phyloP scores from a whole-genome alignment of 352 stramenopile genomes.

The Phytopythium litorale region DNA sequence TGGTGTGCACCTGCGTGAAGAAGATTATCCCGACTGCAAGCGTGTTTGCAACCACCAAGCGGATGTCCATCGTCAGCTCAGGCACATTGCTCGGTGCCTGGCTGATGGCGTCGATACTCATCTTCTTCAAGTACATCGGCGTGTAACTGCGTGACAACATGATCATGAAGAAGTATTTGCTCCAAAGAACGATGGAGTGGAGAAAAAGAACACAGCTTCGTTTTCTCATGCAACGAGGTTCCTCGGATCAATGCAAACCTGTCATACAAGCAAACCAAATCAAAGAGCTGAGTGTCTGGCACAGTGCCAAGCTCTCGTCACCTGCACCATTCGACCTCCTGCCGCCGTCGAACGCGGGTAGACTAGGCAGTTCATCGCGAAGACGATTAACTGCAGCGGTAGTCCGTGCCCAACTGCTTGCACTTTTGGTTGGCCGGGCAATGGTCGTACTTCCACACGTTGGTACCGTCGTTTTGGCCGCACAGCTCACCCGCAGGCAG shows the following conservation, averaged over 20 bases:
- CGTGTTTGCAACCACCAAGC: slow-evolving; percentile 79
- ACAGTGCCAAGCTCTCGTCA: not conserved
- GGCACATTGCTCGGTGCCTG: slow-evolving; percentile 80
- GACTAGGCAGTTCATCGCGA: not conserved
- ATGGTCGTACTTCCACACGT: slow-evolving; percentile 30
- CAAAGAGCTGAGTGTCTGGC: not conserved
- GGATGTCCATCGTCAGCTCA: slow-evolving; percentile 64
- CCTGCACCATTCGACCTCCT: not conserved
- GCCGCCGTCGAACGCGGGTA: not conserved
- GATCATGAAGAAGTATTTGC: not conserved
- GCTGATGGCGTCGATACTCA: slow-evolving; percentile 88
- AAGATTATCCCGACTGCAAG: slow-evolving; percentile 90
- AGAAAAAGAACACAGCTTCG: not conserved
- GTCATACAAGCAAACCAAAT: not conserved
- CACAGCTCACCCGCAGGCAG: slow-evolving; percentile 19
- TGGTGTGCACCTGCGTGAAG: slow-evolving; percentile 90
- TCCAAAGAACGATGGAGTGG: not conserved
- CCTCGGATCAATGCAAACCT: not conserved
- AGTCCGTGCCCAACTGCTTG: slow-evolving; percentile 15
- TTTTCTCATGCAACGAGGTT: not conserved
- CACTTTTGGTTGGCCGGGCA: slow-evolving; percentile 27
- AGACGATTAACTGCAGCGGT: slow-evolving; percentile 14
- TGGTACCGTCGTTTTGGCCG: slow-evolving; percentile 30
- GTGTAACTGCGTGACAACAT: slow-evolving; percentile 17
- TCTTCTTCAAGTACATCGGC: slow-evolving; percentile 75